phyloP scores from a whole-genome alignment of 306 rosid species.

The Sophora flavescens region DNA sequence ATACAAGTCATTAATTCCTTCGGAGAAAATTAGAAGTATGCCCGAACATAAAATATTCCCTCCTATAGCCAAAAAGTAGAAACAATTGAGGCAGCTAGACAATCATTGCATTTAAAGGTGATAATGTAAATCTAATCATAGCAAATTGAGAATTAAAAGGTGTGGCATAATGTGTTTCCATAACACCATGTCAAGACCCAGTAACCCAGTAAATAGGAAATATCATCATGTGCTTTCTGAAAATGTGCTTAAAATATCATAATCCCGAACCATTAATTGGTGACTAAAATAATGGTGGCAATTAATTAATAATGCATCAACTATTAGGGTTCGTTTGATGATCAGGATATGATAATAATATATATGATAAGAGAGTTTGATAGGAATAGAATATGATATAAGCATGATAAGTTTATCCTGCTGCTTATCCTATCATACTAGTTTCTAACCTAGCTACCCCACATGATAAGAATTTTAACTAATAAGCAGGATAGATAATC shows the following conservation, averaged over 20 bases:
- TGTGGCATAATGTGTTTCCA: constrained; percentile 5
- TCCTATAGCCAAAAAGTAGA: constrained; percentile 10
- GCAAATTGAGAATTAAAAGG: constrained; percentile 25
- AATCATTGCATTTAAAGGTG: constrained; percentile 37
- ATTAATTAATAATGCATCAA: neutral
- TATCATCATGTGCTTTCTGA: neutral
- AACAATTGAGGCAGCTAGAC: neutral
- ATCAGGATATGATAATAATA: too few species aligned
- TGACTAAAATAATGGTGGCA: neutral
- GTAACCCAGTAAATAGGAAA: neutral
- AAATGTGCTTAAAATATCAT: neutral
- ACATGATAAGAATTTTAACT: too few species aligned
- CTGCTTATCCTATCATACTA: too few species aligned
- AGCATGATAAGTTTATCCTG: too few species aligned
- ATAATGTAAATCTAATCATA: constrained; percentile 34
- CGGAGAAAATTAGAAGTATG: neutral
- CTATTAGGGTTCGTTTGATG: neutral
- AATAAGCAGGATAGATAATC: too few species aligned
- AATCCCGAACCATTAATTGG: neutral
- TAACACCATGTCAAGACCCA: neutral
- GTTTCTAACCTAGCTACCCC: too few species aligned
- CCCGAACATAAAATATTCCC: neutral
- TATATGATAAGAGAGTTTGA: too few species aligned
- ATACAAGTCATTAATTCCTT: neutral
- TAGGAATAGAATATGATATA: too few species aligned